A percentile compares a stretch with the other conserved stretches of the same genome.
phyloP scores from a whole-genome alignment of 257 asterid genomes.

The Galeopsis tetrahit region DNA sequence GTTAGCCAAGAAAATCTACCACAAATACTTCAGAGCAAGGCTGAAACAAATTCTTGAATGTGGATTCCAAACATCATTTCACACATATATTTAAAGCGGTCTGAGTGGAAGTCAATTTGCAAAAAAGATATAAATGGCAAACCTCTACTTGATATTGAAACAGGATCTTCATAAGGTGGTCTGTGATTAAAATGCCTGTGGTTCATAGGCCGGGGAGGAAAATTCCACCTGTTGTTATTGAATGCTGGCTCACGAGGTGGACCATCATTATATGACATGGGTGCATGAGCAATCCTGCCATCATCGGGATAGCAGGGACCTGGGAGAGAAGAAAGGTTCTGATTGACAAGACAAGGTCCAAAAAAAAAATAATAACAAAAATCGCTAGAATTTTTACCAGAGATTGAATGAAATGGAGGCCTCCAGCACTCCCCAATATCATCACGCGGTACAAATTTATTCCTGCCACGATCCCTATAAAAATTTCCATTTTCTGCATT shows the following conservation, averaged over 20 bases:
- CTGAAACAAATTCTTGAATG: neutral
- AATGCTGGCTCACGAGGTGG: conserved; percentile 63
- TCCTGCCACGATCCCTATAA: conserved; percentile 60
- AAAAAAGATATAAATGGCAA: conserved; percentile 26
- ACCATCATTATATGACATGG: conserved; percentile 52
- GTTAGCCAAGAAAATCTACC: neutral
- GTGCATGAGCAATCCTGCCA: conserved; percentile 55
- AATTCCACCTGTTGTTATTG: conserved; percentile 65
- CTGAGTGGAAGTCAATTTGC: conserved; percentile 6
- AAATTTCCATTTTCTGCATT: conserved; percentile 60
- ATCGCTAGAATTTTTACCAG: conserved; percentile 44
- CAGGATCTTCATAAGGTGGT: conserved; percentile 70
- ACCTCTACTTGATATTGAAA: conserved; percentile 82
- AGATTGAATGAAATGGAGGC: conserved; percentile 58
- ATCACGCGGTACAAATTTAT: conserved; percentile 50
- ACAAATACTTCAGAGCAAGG: conserved; percentile 10
- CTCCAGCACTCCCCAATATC: conserved; percentile 73
- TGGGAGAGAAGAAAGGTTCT: conserved; percentile 31
- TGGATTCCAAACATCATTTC: conserved; percentile 21
- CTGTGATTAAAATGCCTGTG: conserved; percentile 65
- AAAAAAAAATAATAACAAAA: neutral
- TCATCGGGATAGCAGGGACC: conserved; percentile 78
- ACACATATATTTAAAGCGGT: neutral
- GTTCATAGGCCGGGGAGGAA: conserved; percentile 63
- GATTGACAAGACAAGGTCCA: conserved; percentile 24